Evolutionary conservation across 768 basidiomycete genomes (phyloP).

Genomic region (Boletellus sp.): DNA sequence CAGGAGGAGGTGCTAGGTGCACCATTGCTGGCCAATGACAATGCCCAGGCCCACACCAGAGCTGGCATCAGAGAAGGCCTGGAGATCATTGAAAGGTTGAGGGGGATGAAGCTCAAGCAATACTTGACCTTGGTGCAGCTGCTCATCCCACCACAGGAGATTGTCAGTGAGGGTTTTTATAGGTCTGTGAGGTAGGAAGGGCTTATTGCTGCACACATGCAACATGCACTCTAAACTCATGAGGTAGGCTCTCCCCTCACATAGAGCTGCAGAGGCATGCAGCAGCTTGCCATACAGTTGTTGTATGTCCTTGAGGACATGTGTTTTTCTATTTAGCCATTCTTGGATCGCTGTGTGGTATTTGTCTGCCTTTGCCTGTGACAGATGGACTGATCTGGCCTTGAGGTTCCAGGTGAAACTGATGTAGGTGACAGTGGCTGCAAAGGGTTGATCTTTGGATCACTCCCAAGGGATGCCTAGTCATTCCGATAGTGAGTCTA

Average conservation of each 20-base stretch:
- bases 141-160: not conserved
- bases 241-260: too few relatives aligned
- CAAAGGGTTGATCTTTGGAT: not conserved
- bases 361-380: conserved; percentile 21
- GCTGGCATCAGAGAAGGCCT: too few relatives aligned
- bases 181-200: conserved; percentile 27
- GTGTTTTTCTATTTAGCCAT: not conserved
- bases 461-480: not conserved
- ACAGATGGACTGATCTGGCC: conserved; percentile 26
- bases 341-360: conserved; percentile 3
- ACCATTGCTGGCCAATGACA: not conserved
- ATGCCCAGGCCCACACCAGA: too few relatives aligned
- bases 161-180: rapidly evolving
- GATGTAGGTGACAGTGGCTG: not conserved
- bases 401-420: not conserved
- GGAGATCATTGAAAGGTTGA: too few relatives aligned
- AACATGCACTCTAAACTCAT: conserved; percentile 42
- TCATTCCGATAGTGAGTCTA: not conserved
- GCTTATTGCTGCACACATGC: conserved; percentile 20
- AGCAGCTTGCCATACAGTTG: conserved; percentile 11
- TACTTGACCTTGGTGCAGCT: not conserved
- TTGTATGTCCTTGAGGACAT: conserved; percentile 6
- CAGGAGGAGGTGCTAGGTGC: not conserved
- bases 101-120: too few relatives aligned
- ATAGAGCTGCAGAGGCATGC: conserved; percentile 21